phyloP scores from a whole-genome alignment of 371 early-diverging fungal genomes.

The Mortierella polycephala region DNA sequence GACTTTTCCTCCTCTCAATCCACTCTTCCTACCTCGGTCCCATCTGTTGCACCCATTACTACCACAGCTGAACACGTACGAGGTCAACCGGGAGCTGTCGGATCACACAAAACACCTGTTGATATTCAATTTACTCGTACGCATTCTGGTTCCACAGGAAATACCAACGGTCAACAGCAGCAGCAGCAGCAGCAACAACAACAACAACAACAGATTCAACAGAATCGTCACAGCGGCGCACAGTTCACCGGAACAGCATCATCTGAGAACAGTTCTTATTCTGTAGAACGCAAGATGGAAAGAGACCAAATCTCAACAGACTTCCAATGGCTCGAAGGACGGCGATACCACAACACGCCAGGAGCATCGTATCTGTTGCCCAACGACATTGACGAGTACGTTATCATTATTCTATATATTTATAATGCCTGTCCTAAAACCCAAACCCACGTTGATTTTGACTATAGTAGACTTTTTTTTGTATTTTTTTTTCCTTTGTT shows the following conservation, averaged over 20 bases:
- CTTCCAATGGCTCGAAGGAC: slow-evolving; percentile 44
- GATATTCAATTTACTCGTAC: too few species aligned
- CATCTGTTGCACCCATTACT: neutral
- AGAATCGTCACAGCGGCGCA: neutral
- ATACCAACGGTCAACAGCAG: too few species aligned
- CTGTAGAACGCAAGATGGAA: slow-evolving; percentile 16
- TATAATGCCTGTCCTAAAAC: too few species aligned
- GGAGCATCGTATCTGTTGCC: slow-evolving; percentile 39
- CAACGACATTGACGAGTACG: slow-evolving; percentile 52
- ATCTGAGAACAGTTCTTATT: neutral
- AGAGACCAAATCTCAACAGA: slow-evolving; percentile 18
- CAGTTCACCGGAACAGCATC: too few species aligned
- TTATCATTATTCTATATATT: too few species aligned
- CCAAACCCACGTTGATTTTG: too few species aligned
- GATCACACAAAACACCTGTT: neutral
- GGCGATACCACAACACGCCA: slow-evolving; percentile 39
- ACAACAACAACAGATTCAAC: neutral
- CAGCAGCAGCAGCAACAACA: too few species aligned
- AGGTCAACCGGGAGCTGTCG: too few species aligned
- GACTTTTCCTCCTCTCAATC: neutral
- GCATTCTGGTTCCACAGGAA: too few species aligned
- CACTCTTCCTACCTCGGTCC: neutral
- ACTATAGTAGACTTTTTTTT: too few species aligned
- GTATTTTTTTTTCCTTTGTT: neutral
- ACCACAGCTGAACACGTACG: too few species aligned